These are phyloP conservation scores for Microbotryum intermedium DNA, from an alignment of 1,284 basidiomycete genomes.

Conservation along the genomic window DNA sequence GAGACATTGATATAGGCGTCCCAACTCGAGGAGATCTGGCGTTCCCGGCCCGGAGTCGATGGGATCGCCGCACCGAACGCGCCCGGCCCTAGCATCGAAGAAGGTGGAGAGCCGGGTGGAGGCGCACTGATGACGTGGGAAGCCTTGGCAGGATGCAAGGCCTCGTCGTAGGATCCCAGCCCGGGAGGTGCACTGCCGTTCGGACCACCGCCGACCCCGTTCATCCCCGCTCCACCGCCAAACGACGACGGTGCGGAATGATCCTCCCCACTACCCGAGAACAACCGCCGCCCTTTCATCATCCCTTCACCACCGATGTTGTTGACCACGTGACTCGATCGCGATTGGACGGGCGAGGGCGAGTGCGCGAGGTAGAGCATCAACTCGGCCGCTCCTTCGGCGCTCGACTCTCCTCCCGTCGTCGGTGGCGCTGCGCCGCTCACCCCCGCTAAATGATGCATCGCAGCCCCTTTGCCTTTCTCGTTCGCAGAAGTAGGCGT, in stretches of 20 bases:
- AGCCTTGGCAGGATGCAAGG: too few species aligned
- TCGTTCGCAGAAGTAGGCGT: constrained; percentile 8
- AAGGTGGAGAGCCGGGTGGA: too few species aligned
- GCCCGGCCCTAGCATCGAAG: too few species aligned
- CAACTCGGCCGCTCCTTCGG: constrained; percentile 32
- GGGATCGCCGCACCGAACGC: too few species aligned
- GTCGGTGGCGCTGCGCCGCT: background rate
- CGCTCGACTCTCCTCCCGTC: constrained; percentile 2
- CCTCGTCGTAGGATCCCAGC: too few species aligned
- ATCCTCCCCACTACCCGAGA: background rate
- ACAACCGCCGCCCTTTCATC: constrained; percentile 21
- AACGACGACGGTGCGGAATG: too few species aligned
- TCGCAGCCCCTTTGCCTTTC: background rate
- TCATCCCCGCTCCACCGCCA: too few species aligned
- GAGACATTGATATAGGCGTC: background rate
- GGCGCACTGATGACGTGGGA: too few species aligned
- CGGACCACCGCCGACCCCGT: too few species aligned
- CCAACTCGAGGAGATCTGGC: background rate
- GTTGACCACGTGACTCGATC: constrained; percentile 2
- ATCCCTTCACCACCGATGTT: background rate
- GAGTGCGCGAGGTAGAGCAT: constrained; percentile 34
- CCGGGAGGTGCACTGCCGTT: too few species aligned
- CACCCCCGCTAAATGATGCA: background rate
- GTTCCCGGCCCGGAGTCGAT: too few species aligned
- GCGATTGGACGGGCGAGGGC: constrained; percentile 27